phyloP scores from a whole-genome alignment of 371 early-diverging fungal genomes.

The Synchytrium microbalum region DNA sequence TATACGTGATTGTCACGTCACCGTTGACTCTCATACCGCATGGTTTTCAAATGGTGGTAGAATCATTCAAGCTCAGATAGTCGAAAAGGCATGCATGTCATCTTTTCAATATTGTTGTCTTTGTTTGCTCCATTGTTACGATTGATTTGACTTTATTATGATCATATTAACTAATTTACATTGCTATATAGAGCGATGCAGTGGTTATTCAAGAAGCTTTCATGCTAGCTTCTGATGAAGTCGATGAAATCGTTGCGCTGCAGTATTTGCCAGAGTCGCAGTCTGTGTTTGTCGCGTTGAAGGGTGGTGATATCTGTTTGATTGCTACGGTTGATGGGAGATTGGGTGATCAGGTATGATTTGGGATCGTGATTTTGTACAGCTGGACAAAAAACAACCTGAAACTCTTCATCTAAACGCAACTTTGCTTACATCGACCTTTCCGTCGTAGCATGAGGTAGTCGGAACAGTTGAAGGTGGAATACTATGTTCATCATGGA shows the following conservation, averaged over 20 bases:
- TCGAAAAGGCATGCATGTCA: not conserved
- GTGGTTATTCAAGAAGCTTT: not conserved
- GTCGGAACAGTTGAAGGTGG: slow-evolving; percentile 46
- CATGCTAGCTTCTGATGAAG: not conserved
- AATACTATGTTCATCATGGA: slow-evolving; percentile 74
- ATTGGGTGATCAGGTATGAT: slow-evolving; percentile 39
- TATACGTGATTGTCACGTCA: not conserved
- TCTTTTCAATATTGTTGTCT: too few species aligned
- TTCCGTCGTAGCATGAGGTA: slow-evolving; percentile 14
- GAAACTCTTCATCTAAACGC: not conserved
- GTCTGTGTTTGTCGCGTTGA: slow-evolving; percentile 54
- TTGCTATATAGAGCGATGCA: not conserved
- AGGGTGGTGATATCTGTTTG: slow-evolving; percentile 62
- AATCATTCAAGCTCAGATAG: not conserved
- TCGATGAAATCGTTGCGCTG: slow-evolving; percentile 38
- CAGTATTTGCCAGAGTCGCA: slow-evolving; percentile 57
- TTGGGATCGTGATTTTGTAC: slow-evolving; percentile 6
- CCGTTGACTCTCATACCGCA: not conserved
- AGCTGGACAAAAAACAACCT: not conserved
- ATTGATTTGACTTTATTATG: too few species aligned
- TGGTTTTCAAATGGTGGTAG: not conserved
- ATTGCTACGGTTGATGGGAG: slow-evolving; percentile 42
- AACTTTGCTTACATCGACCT: slow-evolving; percentile 4
- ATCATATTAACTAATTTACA: too few species aligned
- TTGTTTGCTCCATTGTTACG: too few species aligned